Evolutionary conservation across 2,329 filamentous ascomycete genomes (phyloP), one percentile per base, ranked within the genome.

Genomic region (Trematosphaeria pertusa): DNA sequence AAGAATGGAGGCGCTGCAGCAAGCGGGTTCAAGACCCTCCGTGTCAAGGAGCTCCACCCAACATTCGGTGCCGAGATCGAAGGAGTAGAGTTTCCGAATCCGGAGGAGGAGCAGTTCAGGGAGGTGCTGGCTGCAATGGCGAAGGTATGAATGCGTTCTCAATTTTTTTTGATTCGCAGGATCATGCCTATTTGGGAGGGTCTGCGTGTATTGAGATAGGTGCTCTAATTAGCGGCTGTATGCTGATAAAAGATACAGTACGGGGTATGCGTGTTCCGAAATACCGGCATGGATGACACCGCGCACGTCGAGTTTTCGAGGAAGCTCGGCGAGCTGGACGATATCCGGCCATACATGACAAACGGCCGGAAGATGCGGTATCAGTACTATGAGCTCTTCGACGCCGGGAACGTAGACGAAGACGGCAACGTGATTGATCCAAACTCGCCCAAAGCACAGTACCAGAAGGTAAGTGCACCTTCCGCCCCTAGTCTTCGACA

Each of bases 241-340:
- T n/a, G n/a, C n/a, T n/a, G n/a, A n/a, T n/a, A n/a, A n/a, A n/a
- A n/a, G 10, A 8, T 37, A 6, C 17, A 56, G 78, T 81, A 83
- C 52, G 81, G 80, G 12, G 75, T 82, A 15, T 70, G 74, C 36
- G 75, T 82, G 11, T 78, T 83, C 58, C 77, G 79, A 28, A 61
- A 74, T 7, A 81, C 81, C 1, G 69, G 70, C 11, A 69, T 84
- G 10, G 72, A 77, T 44, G 81, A 84, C 58, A 72, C 70, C 4
- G 54, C 64, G 1, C 82, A 85, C 56, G 73, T 84, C 21, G 69
- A 71, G 5, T 81, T 84, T 56, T 75, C 78, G 9, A 57, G 61
- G 1, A 71, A 70, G 0, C 77, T 85, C 46, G 83, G 82, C 9
- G 78, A 81, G n/a, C 74, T 84, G 0, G 81, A 85, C 65, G 76